A percentile compares a stretch with the other conserved stretches of the same genome.
Evolutionary conservation across 2,329 filamentous ascomycete species (phyloP).

Genomic region (Lasiodiplodia sp.): DNA sequence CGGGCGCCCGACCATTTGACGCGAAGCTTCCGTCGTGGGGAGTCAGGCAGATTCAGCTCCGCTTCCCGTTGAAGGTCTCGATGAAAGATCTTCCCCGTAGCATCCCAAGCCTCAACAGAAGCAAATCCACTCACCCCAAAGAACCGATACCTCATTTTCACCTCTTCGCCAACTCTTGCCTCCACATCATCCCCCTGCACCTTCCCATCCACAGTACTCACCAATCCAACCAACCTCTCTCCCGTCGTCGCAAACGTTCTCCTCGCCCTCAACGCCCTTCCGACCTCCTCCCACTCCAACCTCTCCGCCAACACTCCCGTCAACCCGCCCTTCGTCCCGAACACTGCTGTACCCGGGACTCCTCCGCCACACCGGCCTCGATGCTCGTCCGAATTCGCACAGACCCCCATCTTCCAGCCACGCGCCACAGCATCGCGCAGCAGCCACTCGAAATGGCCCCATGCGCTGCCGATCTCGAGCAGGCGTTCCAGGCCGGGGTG

Average conservation of each 20-base stretch:
- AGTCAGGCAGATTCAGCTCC: not conserved
- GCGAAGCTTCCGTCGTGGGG: too few relatives aligned
- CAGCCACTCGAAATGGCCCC: constrained; percentile 48
- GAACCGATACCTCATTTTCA: not conserved
- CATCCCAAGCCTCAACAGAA: not conserved
- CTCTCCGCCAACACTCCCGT: not conserved
- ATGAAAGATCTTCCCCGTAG: not conserved
- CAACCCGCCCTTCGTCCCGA: constrained; percentile 29
- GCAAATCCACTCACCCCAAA: not conserved
- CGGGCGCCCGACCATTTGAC: constrained; percentile 33
- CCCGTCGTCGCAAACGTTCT: constrained; percentile 23
- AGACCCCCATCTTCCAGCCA: constrained; percentile 46
- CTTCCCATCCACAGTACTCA: not conserved
- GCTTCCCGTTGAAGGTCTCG: not conserved
- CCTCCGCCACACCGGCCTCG: constrained; percentile 47
- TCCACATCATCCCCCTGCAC: constrained; percentile 12
- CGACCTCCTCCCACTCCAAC: not conserved
- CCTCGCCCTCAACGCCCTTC: not conserved
- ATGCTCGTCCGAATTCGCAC: constrained; percentile 48
- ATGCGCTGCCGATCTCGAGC: constrained; percentile 47
- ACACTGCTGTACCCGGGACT: constrained; percentile 46
- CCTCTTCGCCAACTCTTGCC: not conserved
- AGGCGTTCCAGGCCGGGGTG: constrained; percentile 47
- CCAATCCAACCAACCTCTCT: constrained; percentile 16
- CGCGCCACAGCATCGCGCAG: constrained; percentile 37